Conservation (phyloP, 2,329 filamentous ascomycete species). For the Zasmidium cellare region DNA sequence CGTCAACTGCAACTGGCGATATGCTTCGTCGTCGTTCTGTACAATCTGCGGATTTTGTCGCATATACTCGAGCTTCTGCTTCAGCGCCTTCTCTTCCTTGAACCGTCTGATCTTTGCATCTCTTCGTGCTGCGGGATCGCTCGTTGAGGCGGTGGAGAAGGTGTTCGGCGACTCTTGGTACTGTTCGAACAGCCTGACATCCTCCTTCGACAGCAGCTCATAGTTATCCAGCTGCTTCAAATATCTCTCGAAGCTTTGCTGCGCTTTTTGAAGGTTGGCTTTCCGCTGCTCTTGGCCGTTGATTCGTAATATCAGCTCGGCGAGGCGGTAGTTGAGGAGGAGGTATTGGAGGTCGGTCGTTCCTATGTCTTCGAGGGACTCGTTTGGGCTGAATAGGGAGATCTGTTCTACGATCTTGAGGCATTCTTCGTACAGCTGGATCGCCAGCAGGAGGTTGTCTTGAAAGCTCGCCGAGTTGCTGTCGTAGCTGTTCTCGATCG, state of each 20-base stretch:
- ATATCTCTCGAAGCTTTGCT: conserved; percentile 75
- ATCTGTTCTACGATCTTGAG: conserved; percentile 67
- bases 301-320: conserved; percentile 73
- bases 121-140: conserved; percentile 68
- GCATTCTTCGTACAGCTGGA: conserved; percentile 73
- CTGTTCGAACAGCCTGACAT: conserved; percentile 68
- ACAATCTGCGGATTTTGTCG: conserved; percentile 59
- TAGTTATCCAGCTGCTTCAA: conserved; percentile 77
- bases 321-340: conserved; percentile 73
- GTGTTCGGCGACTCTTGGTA: conserved; percentile 71
- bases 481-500: conserved; percentile 64
- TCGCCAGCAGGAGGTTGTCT: conserved; percentile 65
- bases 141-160: conserved; percentile 70
- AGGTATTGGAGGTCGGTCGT: conserved; percentile 85
- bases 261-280: conserved; percentile 61
- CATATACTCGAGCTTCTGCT: conserved; percentile 74
- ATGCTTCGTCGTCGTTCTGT: conserved; percentile 79
- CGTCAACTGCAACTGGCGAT: conserved; percentile 75
- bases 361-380: conserved; percentile 80
- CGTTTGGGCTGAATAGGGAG: conserved; percentile 87
- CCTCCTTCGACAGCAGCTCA: conserved; percentile 63
- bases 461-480: conserved; percentile 66
- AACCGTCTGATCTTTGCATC: conserved; percentile 85
- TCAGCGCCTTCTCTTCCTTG: conserved; percentile 80
- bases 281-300: conserved; percentile 62